Evolutionary conservation across 176 grass and related monocot genomes (phyloP).

Genomic region (Poa annua): DNA sequence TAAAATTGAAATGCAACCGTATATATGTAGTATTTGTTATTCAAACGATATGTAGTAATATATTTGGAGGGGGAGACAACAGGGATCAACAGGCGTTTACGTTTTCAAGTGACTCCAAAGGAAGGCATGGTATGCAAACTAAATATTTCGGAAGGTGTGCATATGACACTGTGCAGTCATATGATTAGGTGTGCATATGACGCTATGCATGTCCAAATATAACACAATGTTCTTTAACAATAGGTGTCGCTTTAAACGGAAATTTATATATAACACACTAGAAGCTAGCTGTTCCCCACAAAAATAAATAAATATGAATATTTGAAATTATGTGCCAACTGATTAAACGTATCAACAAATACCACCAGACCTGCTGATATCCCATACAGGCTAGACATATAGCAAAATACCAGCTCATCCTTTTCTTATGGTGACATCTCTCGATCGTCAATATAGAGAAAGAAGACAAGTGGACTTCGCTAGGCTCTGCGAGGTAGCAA

Average conservation of each 20-base stretch:
- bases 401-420: slow-evolving; percentile 14
- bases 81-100: no score
- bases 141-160: background rate
- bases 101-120: no score
- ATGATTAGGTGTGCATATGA: background rate
- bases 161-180: background rate
- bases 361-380: background rate
- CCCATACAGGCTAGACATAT: background rate
- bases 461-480: background rate
- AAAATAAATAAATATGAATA: background rate
- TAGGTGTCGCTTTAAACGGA: background rate
- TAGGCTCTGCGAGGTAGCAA: slow-evolving; percentile 4
- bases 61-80: no score
- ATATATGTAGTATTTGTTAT: no score
- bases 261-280: background rate
- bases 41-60: no score
- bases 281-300: background rate
- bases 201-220: background rate
- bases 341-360: background rate
- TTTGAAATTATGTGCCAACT: background rate
- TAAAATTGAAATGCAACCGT: no score
- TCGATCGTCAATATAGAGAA: slow-evolving; percentile 20
- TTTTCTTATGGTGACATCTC: slow-evolving; percentile 9
- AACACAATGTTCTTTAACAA: background rate
- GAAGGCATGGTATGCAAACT: background rate